These are phyloP conservation scores for Saccharomyces eubayanus DNA, from an alignment of 805 yeast genomes.

Conservation along the genomic window DNA sequence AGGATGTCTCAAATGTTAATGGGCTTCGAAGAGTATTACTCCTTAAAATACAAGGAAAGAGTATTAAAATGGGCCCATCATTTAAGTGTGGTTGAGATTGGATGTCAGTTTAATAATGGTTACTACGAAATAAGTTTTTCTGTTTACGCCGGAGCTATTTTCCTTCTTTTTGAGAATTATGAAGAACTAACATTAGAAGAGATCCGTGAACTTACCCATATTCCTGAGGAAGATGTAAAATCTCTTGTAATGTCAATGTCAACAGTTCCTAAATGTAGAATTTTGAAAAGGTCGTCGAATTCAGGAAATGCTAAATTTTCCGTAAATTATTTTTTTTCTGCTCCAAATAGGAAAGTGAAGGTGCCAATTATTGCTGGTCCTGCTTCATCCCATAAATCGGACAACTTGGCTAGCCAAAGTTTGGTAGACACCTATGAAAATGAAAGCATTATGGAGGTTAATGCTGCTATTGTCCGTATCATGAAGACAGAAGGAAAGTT, in stretches of 20 bases:
- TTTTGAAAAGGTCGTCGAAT: slow-evolving; percentile 69
- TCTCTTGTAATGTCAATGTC: slow-evolving; percentile 79
- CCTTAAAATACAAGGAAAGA: slow-evolving; percentile 47
- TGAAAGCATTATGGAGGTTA: slow-evolving; percentile 59
- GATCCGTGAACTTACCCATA: slow-evolving; percentile 55
- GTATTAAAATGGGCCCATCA: slow-evolving; percentile 70
- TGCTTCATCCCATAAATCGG: slow-evolving; percentile 2
- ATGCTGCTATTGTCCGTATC: slow-evolving; percentile 82
- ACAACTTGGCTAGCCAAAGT: background rate
- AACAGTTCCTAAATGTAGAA: slow-evolving; percentile 70
- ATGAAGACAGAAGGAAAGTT: slow-evolving; percentile 66
- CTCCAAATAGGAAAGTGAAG: slow-evolving; percentile 62
- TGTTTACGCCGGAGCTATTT: slow-evolving; percentile 68
- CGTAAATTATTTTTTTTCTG: slow-evolving; percentile 59
- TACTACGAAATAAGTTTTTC: slow-evolving; percentile 77
- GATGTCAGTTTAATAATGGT: slow-evolving; percentile 57
- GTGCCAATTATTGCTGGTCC: slow-evolving; percentile 49
- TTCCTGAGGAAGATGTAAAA: slow-evolving; percentile 64
- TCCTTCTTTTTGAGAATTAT: slow-evolving; percentile 61
- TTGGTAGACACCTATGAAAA: slow-evolving; percentile 30
- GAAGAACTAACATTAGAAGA: slow-evolving; percentile 48
- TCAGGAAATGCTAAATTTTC: slow-evolving; percentile 53
- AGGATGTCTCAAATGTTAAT: slow-evolving; percentile 36
- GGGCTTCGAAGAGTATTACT: slow-evolving; percentile 46
- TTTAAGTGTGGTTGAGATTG: slow-evolving; percentile 74